Conservation (phyloP, 768 basidiomycete species). For the Podaxis mareebaensis region DNA sequence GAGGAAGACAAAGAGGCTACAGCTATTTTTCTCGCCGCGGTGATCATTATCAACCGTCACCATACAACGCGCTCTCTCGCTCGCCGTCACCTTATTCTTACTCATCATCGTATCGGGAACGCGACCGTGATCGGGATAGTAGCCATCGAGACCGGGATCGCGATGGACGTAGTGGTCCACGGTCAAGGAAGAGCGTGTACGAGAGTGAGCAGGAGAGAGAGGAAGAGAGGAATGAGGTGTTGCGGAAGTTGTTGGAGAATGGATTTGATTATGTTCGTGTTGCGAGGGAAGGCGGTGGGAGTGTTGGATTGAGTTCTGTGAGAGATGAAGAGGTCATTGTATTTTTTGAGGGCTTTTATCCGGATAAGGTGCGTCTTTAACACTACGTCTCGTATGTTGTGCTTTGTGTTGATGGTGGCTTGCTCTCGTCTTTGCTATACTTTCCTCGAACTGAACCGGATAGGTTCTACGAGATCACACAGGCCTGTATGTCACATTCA, state of each 20-base stretch:
- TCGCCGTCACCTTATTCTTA: constrained; percentile 16
- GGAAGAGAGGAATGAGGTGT: constrained; percentile 39
- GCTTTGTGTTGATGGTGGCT: constrained; percentile 16
- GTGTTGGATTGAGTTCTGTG: constrained; percentile 46
- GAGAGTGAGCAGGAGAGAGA: constrained; percentile 35
- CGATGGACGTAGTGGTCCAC: background rate
- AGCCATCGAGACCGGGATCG: constrained; percentile 2
- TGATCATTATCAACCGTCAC: constrained; percentile 15
- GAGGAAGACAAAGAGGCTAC: constrained; percentile 11
- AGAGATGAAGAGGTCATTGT: constrained; percentile 66
- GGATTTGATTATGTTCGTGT: constrained; percentile 69
- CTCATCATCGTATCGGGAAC: constrained; percentile 15
- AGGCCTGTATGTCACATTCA: constrained; percentile 85
- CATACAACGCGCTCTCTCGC: constrained; percentile 7
- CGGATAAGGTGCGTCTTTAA: constrained; percentile 61
- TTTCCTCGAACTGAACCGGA: too few relatives aligned
- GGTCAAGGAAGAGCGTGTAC: constrained; percentile 8
- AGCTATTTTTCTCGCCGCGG: constrained; percentile 13
- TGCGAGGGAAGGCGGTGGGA: constrained; percentile 39
- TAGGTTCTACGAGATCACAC: constrained; percentile 71
- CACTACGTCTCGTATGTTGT: constrained; percentile 1
- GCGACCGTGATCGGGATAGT: constrained; percentile 4
- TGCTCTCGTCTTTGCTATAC: background rate
- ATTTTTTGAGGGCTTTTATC: constrained; percentile 71
- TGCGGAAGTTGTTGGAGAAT: constrained; percentile 57